phyloP scores from a whole-genome alignment of 805 yeast species.

The Wickerhamomyces kurtzmanii region DNA sequence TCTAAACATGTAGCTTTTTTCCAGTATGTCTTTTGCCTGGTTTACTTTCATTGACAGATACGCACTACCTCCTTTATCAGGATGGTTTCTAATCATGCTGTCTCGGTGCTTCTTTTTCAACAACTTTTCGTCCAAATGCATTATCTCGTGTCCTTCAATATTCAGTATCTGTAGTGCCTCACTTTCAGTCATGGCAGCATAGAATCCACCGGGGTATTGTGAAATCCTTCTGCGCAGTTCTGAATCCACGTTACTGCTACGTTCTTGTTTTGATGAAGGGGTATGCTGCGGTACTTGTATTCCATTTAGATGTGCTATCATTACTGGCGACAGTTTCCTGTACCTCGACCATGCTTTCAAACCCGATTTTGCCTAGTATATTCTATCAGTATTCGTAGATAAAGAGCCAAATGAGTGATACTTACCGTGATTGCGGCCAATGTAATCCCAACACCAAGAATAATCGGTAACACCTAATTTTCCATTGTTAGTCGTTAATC shows the following conservation, averaged over 20 bases:
- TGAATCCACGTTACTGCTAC: conserved; percentile 8
- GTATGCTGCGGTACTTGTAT: conserved; percentile 13
- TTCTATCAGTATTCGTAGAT: conserved; percentile 2
- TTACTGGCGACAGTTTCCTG: conserved; percentile 20
- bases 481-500: no score
- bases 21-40: conserved; percentile 75
- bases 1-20: conserved; percentile 41
- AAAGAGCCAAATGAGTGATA: conserved; percentile 3
- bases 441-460: conserved; percentile 47
- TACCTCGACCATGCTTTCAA: conserved; percentile 22
- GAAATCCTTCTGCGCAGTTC: conserved; percentile 20
- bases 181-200: conserved; percentile 51
- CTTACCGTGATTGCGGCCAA: conserved; percentile 36
- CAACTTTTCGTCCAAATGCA: conserved; percentile 32
- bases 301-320: conserved; percentile 30
- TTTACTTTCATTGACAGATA: conserved; percentile 77
- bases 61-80: conserved; percentile 84
- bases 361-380: conserved; percentile 22
- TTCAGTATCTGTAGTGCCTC: conserved; percentile 63
- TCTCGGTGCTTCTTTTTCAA: conserved; percentile 65
- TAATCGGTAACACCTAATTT: conserved; percentile 40
- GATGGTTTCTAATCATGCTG: conserved; percentile 77
- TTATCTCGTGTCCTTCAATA: conserved; percentile 46
- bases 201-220: conserved; percentile 51
- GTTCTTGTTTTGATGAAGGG: conserved; percentile 4